These are phyloP conservation scores for Phytopythium montanum DNA, from an alignment of 352 stramenopile species.

Conservation along the genomic window DNA sequence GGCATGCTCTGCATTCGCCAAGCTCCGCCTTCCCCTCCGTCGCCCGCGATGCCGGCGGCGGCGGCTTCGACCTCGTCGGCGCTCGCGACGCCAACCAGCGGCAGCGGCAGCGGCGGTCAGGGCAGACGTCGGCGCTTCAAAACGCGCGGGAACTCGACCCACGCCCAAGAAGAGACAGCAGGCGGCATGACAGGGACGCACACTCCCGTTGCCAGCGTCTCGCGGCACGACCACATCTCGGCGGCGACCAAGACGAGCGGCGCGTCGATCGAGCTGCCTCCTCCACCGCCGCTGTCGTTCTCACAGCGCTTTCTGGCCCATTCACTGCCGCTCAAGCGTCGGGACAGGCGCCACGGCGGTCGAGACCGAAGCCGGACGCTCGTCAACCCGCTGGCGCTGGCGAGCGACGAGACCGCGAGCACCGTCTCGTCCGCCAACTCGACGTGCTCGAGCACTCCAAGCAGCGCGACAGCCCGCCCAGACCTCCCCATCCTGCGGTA, in stretches of 20 bases:
- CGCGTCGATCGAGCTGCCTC: not conserved
- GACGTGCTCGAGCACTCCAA: not conserved
- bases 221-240: conserved; percentile 5
- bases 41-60: too few species aligned
- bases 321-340: conserved; percentile 5
- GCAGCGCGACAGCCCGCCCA: not conserved
- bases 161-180: too few species aligned
- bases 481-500: conserved; percentile 43
- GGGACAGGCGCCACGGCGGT: not conserved
- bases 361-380: conserved; percentile 5
- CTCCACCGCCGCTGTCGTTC: not conserved
- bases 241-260: conserved; percentile 10
- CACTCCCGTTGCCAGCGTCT: not conserved
- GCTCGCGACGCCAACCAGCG: too few species aligned
- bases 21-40: too few species aligned
- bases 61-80: too few species aligned
- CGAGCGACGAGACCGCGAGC: not conserved
- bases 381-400: conserved; percentile 5
- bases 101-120: too few species aligned
- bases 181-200: too few species aligned
- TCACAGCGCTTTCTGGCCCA: not conserved
- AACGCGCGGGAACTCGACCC: too few species aligned
- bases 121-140: too few species aligned
- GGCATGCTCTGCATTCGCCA: too few species aligned
- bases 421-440: not conserved